A percentile compares a stretch with the other conserved stretches of the same genome.
phyloP scores from a whole-genome alignment of 108 stramenopile genomes.

The Cyclotella sp. region DNA sequence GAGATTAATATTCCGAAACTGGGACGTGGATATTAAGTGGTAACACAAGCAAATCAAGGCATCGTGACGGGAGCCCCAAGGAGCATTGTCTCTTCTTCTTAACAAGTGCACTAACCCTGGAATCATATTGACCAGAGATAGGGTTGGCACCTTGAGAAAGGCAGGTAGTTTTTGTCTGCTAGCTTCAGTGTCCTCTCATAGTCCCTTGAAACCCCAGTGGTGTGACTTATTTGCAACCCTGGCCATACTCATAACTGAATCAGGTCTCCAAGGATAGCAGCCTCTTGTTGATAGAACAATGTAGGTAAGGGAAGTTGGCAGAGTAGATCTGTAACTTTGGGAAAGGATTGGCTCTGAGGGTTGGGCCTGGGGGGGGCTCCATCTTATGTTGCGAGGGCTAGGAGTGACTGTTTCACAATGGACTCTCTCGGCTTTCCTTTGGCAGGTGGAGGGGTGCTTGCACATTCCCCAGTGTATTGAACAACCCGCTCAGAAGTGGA shows the following conservation, averaged over 20 bases:
- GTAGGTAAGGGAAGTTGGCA: conserved; percentile 89
- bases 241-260: conserved; percentile 98
- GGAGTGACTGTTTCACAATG: conserved; percentile 73
- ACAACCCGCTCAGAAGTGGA: conserved; percentile 86
- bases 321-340: conserved; percentile 90
- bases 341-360: too few species aligned
- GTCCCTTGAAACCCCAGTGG: conserved; percentile 91
- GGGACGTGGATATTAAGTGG: conserved; percentile 93
- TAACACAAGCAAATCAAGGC: conserved; percentile 90
- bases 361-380: too few species aligned
- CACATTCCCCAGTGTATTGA: conserved; percentile 67
- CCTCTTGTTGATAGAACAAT: conserved; percentile 94
- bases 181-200: conserved; percentile 89
- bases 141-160: conserved; percentile 87
- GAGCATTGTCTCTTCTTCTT: too few species aligned
- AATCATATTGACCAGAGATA: conserved; percentile 91
- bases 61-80: conserved; percentile 87
- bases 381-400: conserved; percentile 64
- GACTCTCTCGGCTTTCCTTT: conserved; percentile 64
- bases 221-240: conserved; percentile 91
- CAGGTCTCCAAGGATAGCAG: conserved; percentile 89
- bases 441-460: conserved; percentile 54
- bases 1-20: conserved; percentile 94
- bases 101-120: conserved; percentile 83
- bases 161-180: conserved; percentile 79